phyloP scores from a whole-genome alignment of 2,329 filamentous ascomycete genomes.

The Penicillium sp. region DNA sequence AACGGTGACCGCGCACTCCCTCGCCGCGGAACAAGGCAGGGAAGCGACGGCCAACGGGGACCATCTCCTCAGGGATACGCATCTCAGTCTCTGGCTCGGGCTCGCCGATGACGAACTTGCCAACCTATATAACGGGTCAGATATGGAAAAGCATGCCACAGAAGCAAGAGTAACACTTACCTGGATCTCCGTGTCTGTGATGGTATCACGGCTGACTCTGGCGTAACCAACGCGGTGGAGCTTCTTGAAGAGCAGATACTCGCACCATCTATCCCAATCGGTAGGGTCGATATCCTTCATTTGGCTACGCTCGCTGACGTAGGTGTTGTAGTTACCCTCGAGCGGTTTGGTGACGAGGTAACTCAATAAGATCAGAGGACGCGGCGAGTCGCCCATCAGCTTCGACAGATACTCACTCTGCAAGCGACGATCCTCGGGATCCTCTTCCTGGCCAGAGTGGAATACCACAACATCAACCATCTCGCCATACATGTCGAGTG shows the following conservation, averaged over 20 bases:
- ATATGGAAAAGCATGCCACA: not conserved
- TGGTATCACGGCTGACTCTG: constrained; percentile 78
- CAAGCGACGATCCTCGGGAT: constrained; percentile 81
- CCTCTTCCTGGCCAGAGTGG: constrained; percentile 97
- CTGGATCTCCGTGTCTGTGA: constrained; percentile 96
- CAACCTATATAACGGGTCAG: constrained; percentile 53
- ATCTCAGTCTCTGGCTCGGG: constrained; percentile 60
- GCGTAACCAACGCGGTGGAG: constrained; percentile 84
- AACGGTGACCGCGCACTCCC: constrained; percentile 82
- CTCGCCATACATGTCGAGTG: constrained; percentile 85
- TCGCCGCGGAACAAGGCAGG: constrained; percentile 77
- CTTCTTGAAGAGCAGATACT: constrained; percentile 95
- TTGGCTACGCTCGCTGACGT: constrained; percentile 73
- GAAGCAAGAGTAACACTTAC: constrained; percentile 43
- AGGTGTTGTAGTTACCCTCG: constrained; percentile 94
- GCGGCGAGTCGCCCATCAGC: constrained; percentile 76
- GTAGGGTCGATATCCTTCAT: constrained; percentile 93
- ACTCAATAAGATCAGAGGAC: constrained; percentile 79
- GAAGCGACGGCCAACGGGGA: constrained; percentile 76
- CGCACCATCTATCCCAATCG: constrained; percentile 98
- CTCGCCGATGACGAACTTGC: constrained; percentile 84
- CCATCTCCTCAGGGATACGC: constrained; percentile 66
- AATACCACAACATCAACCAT: constrained; percentile 94
- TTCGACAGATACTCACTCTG: constrained; percentile 82
- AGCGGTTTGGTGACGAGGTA: constrained; percentile 90